Percentiles rank a stretch among this genome's conserved stretches.
Conservation (phyloP, 441 rosid genomes). For the Adansonia madagascariensis region DNA sequence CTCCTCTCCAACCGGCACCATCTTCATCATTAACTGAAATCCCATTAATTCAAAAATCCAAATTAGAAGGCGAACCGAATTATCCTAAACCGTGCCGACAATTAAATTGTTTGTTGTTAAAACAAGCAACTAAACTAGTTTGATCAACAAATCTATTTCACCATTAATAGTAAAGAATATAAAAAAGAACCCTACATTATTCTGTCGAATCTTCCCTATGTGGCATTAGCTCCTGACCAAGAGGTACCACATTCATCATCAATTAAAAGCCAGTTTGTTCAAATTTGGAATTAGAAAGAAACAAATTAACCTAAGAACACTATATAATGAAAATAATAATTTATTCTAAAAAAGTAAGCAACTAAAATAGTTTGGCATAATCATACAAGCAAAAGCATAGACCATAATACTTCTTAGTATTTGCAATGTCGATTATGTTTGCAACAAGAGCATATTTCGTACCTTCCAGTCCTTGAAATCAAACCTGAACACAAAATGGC, state of each 20-base stretch:
- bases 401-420: neutral
- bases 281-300: neutral
- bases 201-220: conserved; percentile 36
- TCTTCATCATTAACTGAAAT: conserved; percentile 41
- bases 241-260: conserved; percentile 42
- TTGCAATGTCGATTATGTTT: neutral
- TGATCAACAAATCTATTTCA: neutral
- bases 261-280: conserved; percentile 32
- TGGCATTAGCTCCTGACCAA: conserved; percentile 59
- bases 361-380: neutral
- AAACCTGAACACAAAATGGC: conserved; percentile 71
- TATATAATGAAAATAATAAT: neutral
- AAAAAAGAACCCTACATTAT: neutral
- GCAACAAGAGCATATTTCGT: conserved; percentile 14
- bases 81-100: neutral
- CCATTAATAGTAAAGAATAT: neutral
- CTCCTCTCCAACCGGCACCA: conserved; percentile 45
- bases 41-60: neutral
- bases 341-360: neutral
- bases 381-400: neutral
- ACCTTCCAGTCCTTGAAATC: conserved; percentile 82
- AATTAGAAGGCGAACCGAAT: neutral
- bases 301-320: neutral
- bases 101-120: neutral
- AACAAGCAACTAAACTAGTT: neutral